Evolutionary conservation across 805 yeast genomes (phyloP), one percentile per base, ranked within the genome.

Genomic region (Kodamaea kakaduensis): DNA sequence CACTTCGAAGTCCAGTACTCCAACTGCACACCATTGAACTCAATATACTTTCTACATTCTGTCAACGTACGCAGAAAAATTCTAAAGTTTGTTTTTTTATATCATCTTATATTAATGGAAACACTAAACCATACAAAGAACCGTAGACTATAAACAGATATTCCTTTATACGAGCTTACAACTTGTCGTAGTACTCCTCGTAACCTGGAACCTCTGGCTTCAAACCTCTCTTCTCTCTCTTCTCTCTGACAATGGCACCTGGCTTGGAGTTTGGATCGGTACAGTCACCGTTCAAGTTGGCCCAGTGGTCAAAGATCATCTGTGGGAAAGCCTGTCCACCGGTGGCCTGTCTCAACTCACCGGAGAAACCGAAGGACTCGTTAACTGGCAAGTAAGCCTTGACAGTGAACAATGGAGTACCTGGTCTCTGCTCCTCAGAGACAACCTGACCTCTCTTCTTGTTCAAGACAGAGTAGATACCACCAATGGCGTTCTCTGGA

Each of bases 271-370:
- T 54, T 66, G 89, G 81, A 74, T 90, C 97, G 54, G 84, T 73
- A 67, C 95, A 95, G 73, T 88, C 93, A 72, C 96, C 95, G 56
- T 66, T 63, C 78, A 93, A 75, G 59, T 86, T 71, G 53, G 87
- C 76, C 97, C 97, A 90, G 73, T 90, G 98, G 73, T 93, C 97
- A 75, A 90, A 93, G 72, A 93, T 94, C 95, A 93, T 80, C 78
- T 90, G 97, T 76, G 98, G 98, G 98, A 90, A 90, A 72, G 98
- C 98, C 81, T 90, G 98, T 74, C 98, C 98, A 85, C 96, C 97
- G 65, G 98, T 90, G 67, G 97, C 96, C 78, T 90, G 97, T 81
- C 98, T 87, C 67, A 90, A 84, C 65, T 89, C 96, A 78, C 94
- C 93, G 61, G 96, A 84, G 96, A 90, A 90, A 84, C 98, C 98